Conservation (phyloP, 2,329 filamentous ascomycete genomes). For the Aspergillus sp. region DNA sequence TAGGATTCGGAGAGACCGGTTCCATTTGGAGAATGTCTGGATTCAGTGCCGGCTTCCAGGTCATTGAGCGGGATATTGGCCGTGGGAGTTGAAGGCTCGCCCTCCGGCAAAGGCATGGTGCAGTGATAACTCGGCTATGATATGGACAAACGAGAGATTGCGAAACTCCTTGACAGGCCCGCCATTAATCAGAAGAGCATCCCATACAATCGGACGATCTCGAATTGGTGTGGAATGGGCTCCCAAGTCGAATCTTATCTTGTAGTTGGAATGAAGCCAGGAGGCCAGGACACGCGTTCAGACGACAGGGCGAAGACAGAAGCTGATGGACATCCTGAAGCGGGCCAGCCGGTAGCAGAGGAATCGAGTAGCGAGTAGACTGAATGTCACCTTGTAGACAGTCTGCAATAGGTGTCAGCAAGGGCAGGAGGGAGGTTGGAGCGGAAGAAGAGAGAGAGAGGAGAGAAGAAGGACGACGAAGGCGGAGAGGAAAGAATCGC, state of each 20-base stretch:
- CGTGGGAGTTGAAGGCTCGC: constrained; percentile 13
- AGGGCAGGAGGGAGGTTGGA: background rate
- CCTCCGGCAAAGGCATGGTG: constrained; percentile 10
- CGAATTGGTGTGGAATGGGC: too few relatives aligned
- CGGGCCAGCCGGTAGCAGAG: too few relatives aligned
- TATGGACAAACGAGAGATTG: background rate
- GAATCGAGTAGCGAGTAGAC: too few relatives aligned
- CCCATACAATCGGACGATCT: background rate
- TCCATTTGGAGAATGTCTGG: constrained; percentile 9
- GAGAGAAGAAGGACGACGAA: background rate
- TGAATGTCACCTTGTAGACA: too few relatives aligned
- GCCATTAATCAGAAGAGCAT: background rate
- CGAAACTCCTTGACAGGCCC: background rate
- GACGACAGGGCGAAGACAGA: too few relatives aligned
- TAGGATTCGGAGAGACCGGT: constrained; percentile 15
- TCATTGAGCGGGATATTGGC: constrained; percentile 20
- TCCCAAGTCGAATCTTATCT: too few relatives aligned
- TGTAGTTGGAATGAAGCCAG: too few relatives aligned
- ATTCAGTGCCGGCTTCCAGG: constrained; percentile 16
- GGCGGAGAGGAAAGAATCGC: background rate
- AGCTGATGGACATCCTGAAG: too few relatives aligned
- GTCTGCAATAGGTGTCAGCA: too few relatives aligned
- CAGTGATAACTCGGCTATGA: background rate
- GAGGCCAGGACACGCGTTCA: too few relatives aligned
- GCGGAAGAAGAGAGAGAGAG: constrained; percentile 1